Conservation (phyloP, 2,329 filamentous ascomycete genomes). For the Immersiporthe knoxdaviesiana region DNA sequence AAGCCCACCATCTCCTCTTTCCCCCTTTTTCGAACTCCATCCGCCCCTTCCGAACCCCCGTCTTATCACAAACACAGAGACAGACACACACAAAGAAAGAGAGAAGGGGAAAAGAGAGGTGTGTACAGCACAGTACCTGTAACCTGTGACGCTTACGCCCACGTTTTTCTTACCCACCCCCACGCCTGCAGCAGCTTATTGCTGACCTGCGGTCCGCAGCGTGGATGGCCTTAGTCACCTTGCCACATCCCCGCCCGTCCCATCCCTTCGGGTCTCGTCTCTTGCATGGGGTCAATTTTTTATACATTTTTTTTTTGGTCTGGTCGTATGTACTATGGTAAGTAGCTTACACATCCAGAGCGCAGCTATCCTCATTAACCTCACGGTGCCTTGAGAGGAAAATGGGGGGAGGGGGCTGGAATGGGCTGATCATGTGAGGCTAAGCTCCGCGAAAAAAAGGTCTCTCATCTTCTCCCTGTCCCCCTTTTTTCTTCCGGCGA, state of each 20-base stretch:
- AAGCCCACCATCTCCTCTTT: not conserved
- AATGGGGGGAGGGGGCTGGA: not conserved
- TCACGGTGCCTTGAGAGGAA: not conserved
- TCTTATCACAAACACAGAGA: not conserved
- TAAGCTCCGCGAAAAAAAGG: not conserved
- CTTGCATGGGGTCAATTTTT: not conserved
- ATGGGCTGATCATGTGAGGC: not conserved
- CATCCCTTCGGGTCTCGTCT: not conserved
- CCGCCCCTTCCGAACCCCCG: slow-evolving; percentile 14
- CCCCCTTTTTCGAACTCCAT: not conserved
- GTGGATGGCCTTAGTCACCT: not conserved
- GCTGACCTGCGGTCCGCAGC: slow-evolving; percentile 20
- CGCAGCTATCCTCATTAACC: not conserved
- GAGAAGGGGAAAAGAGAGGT: too few relatives aligned
- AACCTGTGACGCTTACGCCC: slow-evolving; percentile 19
- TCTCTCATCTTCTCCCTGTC: not conserved
- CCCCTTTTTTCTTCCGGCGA: not conserved
- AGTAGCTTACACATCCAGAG: not conserved
- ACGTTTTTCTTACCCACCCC: slow-evolving; percentile 24
- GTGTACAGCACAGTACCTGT: not conserved
- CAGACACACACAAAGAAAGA: not conserved
- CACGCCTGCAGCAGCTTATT: slow-evolving; percentile 9
- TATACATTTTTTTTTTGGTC: not conserved
- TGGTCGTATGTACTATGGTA: too few relatives aligned
- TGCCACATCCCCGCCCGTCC: not conserved